phyloP scores from a whole-genome alignment of 2,329 filamentous ascomycete species.

The Orbilia oligospora region DNA sequence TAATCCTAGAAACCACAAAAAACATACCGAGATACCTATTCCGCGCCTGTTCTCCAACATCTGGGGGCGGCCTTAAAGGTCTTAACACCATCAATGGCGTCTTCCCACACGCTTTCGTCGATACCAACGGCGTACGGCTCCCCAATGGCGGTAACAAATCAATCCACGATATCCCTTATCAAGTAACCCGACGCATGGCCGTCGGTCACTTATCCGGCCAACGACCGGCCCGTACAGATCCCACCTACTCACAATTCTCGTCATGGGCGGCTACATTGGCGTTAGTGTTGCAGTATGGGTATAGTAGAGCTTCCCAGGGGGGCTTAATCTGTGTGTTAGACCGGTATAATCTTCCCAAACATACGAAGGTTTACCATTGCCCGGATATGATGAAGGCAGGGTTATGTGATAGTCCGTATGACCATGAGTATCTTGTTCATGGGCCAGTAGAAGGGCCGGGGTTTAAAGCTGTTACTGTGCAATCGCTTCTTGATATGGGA shows the following conservation, averaged over 20 bases:
- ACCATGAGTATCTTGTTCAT: constrained; percentile 57
- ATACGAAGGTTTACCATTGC: constrained; percentile 56
- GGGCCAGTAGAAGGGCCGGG: constrained; percentile 49
- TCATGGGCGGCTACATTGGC: constrained; percentile 52
- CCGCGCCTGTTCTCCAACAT: constrained; percentile 48
- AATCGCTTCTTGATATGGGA: constrained; percentile 42
- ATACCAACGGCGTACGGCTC: constrained; percentile 29
- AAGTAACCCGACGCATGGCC: constrained; percentile 44
- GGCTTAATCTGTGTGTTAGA: constrained; percentile 54
- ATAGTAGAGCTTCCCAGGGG: constrained; percentile 26
- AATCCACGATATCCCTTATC: constrained; percentile 40
- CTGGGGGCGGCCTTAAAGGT: constrained; percentile 52
- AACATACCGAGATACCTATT: constrained; percentile 53
- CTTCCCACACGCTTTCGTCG: constrained; percentile 58
- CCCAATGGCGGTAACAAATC: constrained; percentile 46
- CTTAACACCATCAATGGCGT: constrained; percentile 49
- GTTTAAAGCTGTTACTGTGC: constrained; percentile 55
- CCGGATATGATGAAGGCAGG: constrained; percentile 49
- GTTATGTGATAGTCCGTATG: constrained; percentile 51
- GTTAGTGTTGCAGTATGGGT: constrained; percentile 48
- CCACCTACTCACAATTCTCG: constrained; percentile 51
- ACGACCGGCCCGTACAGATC: constrained; percentile 36
- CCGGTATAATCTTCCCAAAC: constrained; percentile 46
- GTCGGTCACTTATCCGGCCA: constrained; percentile 48
- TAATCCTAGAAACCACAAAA: constrained; percentile 40